Base-by-base conservation (phyloP, 495 filamentous ascomycete genomes). In the Aspergillus biplanus region DNA sequence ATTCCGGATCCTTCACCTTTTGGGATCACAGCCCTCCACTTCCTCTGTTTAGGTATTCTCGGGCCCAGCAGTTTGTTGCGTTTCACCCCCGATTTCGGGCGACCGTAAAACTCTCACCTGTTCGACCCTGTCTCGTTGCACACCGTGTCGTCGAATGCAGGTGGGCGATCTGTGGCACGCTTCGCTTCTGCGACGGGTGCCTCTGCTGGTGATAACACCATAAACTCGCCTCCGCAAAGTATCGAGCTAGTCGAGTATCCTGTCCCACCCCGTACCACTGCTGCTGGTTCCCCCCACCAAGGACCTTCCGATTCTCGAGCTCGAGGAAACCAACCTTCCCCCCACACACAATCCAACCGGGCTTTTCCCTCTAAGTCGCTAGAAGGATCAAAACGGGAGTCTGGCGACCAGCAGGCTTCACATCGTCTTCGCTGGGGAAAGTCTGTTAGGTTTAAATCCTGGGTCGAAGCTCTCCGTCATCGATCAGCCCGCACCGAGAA, bases 381-480 rank as follows among this genome's bases (percentile, higher is more conserved):
- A 58, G 8, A 56, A 31, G 35, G 49, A 33, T 32, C 55, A 33
- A 42, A 35, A 32, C 49, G 33, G 47, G 60, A 9, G 52, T 12
- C 32, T 32, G 18, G 48, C 52, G 54, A 32, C 21, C 11, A 49
- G 13, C 46, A 15, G 54, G 49, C n/a, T 34, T 32, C 16, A 47
- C 52, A 35, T n/a, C 44, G 33, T 34, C n/a, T 59, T 3, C 55
- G 55, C 47, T 54, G 65, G 35, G 42, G 31, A 32, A 65, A 66
- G 52, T 66, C 65, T n/a, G 65, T 70, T 53, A 59, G 63, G 62
- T 68, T 80, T 35, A 69, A 67, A 39, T 75, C 72, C 63, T 82
- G 78, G 78, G 63, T 67, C 13, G 71, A 79, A 65, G 77, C 78
- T 56, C 77, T 82, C 66, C 71, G 62, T 59, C 66, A 61, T 34